These are phyloP conservation scores for Pyrenula aspistea DNA, from an alignment of 495 filamentous ascomycete species.

Conservation along the genomic window DNA sequence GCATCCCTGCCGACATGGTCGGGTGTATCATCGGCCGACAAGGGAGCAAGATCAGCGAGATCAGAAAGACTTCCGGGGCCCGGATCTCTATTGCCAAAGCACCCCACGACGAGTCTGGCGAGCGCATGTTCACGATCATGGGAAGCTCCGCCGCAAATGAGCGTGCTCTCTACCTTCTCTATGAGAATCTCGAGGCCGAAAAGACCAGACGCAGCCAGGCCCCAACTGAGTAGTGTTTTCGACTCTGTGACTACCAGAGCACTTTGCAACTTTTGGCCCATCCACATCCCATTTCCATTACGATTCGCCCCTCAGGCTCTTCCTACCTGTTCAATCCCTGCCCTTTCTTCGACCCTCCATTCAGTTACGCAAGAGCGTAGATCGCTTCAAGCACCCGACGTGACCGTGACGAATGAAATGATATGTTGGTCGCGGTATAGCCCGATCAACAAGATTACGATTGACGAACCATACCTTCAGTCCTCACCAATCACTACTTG, in stretches of 20 bases:
- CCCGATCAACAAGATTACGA: not conserved
- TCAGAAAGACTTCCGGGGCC: conserved; percentile 88
- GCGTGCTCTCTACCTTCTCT: conserved; percentile 87
- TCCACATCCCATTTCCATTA: not conserved
- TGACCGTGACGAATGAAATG: not conserved
- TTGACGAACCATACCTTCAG: not conserved
- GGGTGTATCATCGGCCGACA: conserved; percentile 95
- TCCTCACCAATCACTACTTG: not conserved
- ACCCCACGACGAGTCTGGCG: conserved; percentile 91
- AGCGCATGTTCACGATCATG: conserved; percentile 99
- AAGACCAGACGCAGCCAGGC: conserved; percentile 87
- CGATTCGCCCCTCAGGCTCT: not conserved
- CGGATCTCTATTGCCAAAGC: conserved; percentile 98
- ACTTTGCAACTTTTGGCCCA: not conserved
- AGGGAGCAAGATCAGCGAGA: conserved; percentile 95
- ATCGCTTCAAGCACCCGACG: not conserved
- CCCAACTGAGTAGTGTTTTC: conserved; percentile 48
- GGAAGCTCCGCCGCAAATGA: conserved; percentile 85
- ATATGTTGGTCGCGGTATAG: not conserved
- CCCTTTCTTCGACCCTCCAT: not conserved
- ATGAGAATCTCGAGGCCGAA: conserved; percentile 97
- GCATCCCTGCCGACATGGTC: conserved; percentile 98
- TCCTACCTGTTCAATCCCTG: not conserved
- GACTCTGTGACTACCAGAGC: not conserved
- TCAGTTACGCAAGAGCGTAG: not conserved